Evolutionary conservation across 2,329 filamentous ascomycete genomes (phyloP), one percentile per base, ranked within the genome.

Genomic region (Herpotrichia juniperi): DNA sequence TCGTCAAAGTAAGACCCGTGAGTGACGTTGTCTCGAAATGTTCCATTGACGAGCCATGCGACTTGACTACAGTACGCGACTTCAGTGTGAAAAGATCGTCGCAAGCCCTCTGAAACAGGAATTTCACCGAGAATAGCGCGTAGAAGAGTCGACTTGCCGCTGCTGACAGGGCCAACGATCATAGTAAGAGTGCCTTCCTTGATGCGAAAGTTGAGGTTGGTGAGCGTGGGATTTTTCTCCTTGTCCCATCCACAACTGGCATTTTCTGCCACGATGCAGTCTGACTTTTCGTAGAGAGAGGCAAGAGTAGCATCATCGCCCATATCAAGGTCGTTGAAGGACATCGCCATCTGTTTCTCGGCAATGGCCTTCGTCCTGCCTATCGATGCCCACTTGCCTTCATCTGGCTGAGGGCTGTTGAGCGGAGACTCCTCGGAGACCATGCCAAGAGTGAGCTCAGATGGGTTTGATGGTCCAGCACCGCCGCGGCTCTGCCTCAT

Each of bases 101-200:
- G 37, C 4, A 48, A 12, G 9, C 57, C 61, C 12, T 42, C 48
- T 8, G 17, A 21, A 9, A 49, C 6, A 1, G 42, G 44, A 14
- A 25, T 53, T 37, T 63, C 59, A 12, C 56, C 50, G 3, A 60
- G 31, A 16, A 64, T 31, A 2, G 56, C 42, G 25, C 56, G 54
- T 10, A 56, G 31, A 25, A 82, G 55, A 2, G 77, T 79, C 12
- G 78, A 50, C 30, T 58, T 58, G 9, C 56, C 56, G 26, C 49
- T 45, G 39, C 49, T 43, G 7, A 50, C 46, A 2, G 56, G 56
- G 9, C 56, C 56, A 25, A 53, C 34, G 26, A 58, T 40, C 22
- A 53, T 46, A 4, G 31, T 51, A 3, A 56, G 46, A 17, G 21
- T 46, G 4, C 46, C 30, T 31, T 47, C 31, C 16, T 25, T 26